Conservation (phyloP, 139 green algal species). For the Medakamo hakoo region DNA sequence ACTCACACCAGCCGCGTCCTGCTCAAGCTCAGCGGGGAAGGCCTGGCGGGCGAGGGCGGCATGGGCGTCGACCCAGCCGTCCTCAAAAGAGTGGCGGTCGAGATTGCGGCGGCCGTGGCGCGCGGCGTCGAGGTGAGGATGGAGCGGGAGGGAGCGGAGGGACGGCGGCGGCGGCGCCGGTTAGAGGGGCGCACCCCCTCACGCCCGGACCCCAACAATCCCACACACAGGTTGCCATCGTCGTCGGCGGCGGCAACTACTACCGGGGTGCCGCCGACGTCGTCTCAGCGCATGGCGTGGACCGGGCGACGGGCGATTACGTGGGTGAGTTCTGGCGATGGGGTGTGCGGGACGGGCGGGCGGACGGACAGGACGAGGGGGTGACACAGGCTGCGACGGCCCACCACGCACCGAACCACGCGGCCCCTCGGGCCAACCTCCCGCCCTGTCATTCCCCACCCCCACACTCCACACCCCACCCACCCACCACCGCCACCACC, state of each 20-base stretch:
- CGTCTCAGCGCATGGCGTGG: slow-evolving; percentile 60
- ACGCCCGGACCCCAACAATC: too few relatives aligned
- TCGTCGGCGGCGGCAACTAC: slow-evolving; percentile 95
- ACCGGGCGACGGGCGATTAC: slow-evolving; percentile 87
- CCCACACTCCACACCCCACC: too few relatives aligned
- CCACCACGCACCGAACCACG: too few relatives aligned
- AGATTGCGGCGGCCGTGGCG: slow-evolving; percentile 49
- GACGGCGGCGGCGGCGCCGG: too few relatives aligned
- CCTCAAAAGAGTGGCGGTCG: slow-evolving; percentile 58
- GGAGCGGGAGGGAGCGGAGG: too few relatives aligned
- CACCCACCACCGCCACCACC: neutral
- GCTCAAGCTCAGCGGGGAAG: slow-evolving; percentile 87
- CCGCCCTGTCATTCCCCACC: too few relatives aligned
- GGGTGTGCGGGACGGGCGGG: slow-evolving; percentile 1
- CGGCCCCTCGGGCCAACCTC: too few relatives aligned
- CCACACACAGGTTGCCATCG: slow-evolving; percentile 76
- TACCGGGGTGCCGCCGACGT: slow-evolving; percentile 67
- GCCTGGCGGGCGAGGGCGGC: slow-evolving; percentile 53
- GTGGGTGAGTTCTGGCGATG: too few relatives aligned
- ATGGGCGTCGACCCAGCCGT: slow-evolving; percentile 80
- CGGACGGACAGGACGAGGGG: neutral
- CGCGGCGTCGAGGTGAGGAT: slow-evolving; percentile 32
- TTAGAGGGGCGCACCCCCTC: too few relatives aligned
- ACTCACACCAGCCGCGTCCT: slow-evolving; percentile 43
- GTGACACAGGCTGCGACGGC: too few relatives aligned